Percentiles rank a stretch among this genome's conserved stretches.
Conservation (phyloP, 257 asterid species). For the Nicotiana otophora region DNA sequence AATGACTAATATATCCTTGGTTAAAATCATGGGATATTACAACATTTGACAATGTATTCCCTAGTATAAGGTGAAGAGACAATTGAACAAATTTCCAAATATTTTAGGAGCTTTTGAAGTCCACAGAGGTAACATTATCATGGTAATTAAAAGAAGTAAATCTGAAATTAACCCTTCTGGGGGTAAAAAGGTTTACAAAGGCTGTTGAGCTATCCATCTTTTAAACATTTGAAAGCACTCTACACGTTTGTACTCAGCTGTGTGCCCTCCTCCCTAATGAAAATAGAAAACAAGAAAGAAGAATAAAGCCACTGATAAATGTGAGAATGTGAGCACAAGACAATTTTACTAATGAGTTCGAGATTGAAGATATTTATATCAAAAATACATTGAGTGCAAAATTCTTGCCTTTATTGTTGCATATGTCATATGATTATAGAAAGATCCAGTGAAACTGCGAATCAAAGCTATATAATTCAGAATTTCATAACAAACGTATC, state of each 20-base stretch:
- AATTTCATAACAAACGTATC: not conserved
- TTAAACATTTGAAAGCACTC: not conserved
- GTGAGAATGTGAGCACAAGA: not conserved
- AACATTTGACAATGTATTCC: too few species aligned
- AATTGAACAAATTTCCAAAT: too few species aligned
- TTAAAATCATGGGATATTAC: too few species aligned
- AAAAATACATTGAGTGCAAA: not conserved
- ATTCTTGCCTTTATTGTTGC: conserved; percentile 37
- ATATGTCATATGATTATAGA: conserved; percentile 27
- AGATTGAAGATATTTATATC: not conserved
- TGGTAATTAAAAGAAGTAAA: too few species aligned
- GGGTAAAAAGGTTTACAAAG: not conserved
- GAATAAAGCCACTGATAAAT: too few species aligned
- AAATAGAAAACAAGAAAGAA: too few species aligned
- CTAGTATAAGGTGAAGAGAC: too few species aligned
- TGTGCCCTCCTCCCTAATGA: not conserved
- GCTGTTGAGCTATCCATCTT: not conserved
- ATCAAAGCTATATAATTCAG: too few species aligned
- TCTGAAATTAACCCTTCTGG: too few species aligned
- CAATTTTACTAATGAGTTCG: not conserved
- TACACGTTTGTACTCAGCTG: not conserved
- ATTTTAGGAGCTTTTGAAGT: too few species aligned
- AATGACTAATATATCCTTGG: too few species aligned
- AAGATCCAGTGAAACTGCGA: conserved; percentile 31
- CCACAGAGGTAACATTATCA: too few species aligned